These are phyloP conservation scores for Rhynchospora tenuis DNA, from an alignment of 176 grass and related monocot species.

Conservation along the genomic window DNA sequence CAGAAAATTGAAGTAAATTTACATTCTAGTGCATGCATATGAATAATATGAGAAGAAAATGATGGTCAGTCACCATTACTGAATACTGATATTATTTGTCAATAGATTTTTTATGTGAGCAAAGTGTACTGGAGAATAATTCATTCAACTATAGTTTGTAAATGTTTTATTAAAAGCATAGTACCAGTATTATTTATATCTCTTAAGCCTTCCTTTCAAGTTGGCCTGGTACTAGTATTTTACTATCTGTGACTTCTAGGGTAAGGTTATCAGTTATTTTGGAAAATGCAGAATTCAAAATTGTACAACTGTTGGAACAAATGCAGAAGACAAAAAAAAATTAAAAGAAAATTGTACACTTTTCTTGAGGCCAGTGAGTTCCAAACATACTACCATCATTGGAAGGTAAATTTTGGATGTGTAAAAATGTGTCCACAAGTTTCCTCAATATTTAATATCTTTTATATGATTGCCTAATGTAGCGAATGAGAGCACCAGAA, in stretches of 20 bases:
- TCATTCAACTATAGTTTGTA: too few species aligned
- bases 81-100: background rate
- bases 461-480: background rate
- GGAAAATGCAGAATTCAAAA: too few species aligned
- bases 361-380: background rate
- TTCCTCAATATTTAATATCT: background rate
- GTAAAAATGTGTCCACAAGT: background rate
- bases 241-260: background rate
- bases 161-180: background rate
- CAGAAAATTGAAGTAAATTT: background rate
- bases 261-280: background rate
- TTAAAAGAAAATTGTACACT: background rate
- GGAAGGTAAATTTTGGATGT: background rate
- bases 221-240: background rate
- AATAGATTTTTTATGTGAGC: background rate
- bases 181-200: background rate
- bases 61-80: background rate
- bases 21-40: background rate
- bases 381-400: background rate
- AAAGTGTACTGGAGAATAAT: background rate
- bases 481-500: constrained; percentile 99
- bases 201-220: background rate
- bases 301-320: background rate
- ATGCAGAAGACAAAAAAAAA: background rate
- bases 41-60: background rate